phyloP scores from a whole-genome alignment of 805 yeast species.

The Zygosaccharomyces gambellarensis region DNA sequence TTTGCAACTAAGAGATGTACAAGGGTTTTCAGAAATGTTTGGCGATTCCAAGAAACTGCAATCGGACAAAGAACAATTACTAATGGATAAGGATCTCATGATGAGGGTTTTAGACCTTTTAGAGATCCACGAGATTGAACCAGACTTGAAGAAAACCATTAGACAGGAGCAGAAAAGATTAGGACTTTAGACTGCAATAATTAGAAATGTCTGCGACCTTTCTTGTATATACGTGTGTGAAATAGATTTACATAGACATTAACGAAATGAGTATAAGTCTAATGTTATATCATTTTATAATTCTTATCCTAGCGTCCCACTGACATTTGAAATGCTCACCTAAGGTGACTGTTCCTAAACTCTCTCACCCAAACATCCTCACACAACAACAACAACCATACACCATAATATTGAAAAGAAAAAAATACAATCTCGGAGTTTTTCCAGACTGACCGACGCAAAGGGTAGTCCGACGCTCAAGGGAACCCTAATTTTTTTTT shows the following conservation, averaged over 20 bases:
- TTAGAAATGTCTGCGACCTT: too few relatives aligned
- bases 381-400: not conserved
- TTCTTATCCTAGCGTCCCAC: not conserved
- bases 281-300: not conserved
- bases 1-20: constrained; percentile 33
- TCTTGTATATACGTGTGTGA: not conserved
- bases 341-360: not conserved
- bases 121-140: constrained; percentile 42
- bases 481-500: not conserved
- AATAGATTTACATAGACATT: not conserved
- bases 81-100: constrained; percentile 45
- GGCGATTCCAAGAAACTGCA: constrained; percentile 4
- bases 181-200: not conserved
- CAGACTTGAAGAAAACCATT: constrained; percentile 47
- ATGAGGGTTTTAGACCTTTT: constrained; percentile 43
- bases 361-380: not conserved
- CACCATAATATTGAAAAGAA: not conserved
- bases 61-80: constrained; percentile 27
- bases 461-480: constrained; percentile 3
- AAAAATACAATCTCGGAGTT: not conserved
- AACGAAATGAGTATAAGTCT: not conserved
- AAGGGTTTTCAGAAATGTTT: constrained; percentile 29
- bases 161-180: constrained; percentile 43
- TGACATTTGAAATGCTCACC: not conserved
- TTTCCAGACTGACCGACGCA: not conserved